Evolutionary conservation across 768 basidiomycete species (phyloP), one percentile per base, ranked within the genome.

Genomic region (Amanita brunnescens): DNA sequence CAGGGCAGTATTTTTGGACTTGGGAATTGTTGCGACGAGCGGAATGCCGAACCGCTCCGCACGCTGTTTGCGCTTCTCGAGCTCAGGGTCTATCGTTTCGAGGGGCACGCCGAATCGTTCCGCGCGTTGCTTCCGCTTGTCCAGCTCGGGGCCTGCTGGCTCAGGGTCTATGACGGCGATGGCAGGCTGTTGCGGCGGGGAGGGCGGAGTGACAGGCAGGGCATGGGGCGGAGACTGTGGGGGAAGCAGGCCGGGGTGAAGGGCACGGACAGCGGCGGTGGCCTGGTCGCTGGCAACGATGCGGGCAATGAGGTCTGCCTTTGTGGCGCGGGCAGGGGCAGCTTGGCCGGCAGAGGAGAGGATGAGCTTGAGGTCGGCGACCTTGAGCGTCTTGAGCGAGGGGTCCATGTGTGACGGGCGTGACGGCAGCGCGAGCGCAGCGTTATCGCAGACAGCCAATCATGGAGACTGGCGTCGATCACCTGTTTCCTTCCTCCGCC

Each of bases 361-460:
- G 54, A 87, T 76, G 51, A 77, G 72, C 59, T 70, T 80, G 64
- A 87, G 79, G 57, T 87, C 85, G 32, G 75, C 74, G 61, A 86
- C 85, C 64, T 84, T 86, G 70, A 87, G 79, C 0, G 80, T 66
- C 64, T 80, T 26, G 52, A 47, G 32, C 49, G 46, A 2, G 47
- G 33, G 53, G 54, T 33, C 57, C 57, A 51, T 47, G 60, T 58
- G 58, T 51, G 54, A 52, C 47, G 50, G 51, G 55, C 29, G 59
- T 61, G 57, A 56, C 47, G 41, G 24, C 57, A 53, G 20, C 26
- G 21, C 18, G 21, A 30, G 44, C 54, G 34, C 23, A 10, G 18
- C n/a, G 35, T 47, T 38, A 33, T 45, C 42, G 18, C 35, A 33
- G 20, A 62, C 58, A 71, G 70, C 74, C 72, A 76, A 75, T 75